These are phyloP conservation scores for Neurospora terricola DNA, from an alignment of 495 filamentous ascomycete species.

Conservation along the genomic window DNA sequence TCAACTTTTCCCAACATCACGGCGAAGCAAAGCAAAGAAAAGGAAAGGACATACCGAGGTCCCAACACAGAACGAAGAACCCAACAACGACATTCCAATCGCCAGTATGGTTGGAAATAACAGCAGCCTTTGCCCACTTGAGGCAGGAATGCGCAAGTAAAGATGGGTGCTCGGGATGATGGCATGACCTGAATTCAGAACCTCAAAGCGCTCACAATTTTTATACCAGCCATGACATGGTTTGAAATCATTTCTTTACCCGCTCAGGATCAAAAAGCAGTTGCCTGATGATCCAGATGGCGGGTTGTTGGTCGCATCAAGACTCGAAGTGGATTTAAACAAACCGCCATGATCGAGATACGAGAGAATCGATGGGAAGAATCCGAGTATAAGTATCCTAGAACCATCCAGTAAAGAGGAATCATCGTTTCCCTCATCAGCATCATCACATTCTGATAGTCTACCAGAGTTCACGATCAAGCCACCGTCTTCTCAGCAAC, in stretches of 20 bases:
- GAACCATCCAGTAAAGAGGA: background rate
- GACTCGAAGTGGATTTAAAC: background rate
- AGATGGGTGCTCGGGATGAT: background rate
- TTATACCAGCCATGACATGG: background rate
- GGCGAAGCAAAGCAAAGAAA: background rate
- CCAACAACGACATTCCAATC: background rate
- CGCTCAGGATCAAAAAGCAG: background rate
- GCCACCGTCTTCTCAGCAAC: background rate
- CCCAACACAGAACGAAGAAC: background rate
- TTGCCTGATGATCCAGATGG: background rate
- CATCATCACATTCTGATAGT: background rate
- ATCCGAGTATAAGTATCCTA: background rate
- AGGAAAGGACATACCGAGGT: background rate
- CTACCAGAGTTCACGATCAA: background rate
- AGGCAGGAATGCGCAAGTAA: background rate
- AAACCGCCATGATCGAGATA: background rate
- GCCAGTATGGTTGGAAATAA: background rate
- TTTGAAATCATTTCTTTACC: background rate
- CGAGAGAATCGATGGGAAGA: fast-evolving
- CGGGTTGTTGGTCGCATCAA: background rate
- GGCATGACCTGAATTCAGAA: background rate
- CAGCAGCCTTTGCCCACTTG: background rate
- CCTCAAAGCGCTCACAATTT: background rate
- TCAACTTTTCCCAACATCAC: background rate
- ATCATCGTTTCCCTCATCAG: background rate